Evolutionary conservation across 73 alveolate genomes (phyloP), one percentile per base, ranked within the genome.

Genomic region (Paramecium tetraurelia): DNA sequence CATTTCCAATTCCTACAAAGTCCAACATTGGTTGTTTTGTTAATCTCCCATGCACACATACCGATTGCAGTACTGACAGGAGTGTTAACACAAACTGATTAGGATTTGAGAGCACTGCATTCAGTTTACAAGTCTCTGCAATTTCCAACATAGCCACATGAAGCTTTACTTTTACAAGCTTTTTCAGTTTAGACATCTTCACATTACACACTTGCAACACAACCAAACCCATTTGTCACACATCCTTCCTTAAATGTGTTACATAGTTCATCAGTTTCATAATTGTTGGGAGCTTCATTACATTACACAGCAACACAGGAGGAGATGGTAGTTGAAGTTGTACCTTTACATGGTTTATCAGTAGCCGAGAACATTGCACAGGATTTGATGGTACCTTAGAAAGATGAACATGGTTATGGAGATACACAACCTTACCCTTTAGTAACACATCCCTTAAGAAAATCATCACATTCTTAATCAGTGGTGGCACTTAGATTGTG

Each of bases 341-440:
- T 43, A 1, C 90, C 90, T 80, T 80, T 44, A 10, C 90, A 80
- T 44, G 90, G 90, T 22, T 35, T 48, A 20, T 80, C 90, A 11
- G 90, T 80, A 12, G 90, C 90, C 21, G 90, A 22, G 27, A 44
- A 80, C 44, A 20, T 80, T 22, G 90, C 75, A 24, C 90, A 80
- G 20, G 90, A 38, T 44, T 80, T 48, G 12, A 46, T 22, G 0
- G 90, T 80, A 44, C 90, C 90, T 43, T 24, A 41, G 29, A 80
- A 80, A 4, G 72, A 22, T 20, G 90, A 80, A 80, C 90, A 80
- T 12, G 75, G 76, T 80, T 80, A 48, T 6, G 90, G 90, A 0
- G 90, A 11, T 18, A 46, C 72, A 80, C 90, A 80, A 20, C 90
- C 90, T 44, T 33, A 44, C 43, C 90, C 90, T 80, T 44, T 80